Base-by-base conservation (phyloP, 495 filamentous ascomycete species). In the Viridothelium virens region DNA sequence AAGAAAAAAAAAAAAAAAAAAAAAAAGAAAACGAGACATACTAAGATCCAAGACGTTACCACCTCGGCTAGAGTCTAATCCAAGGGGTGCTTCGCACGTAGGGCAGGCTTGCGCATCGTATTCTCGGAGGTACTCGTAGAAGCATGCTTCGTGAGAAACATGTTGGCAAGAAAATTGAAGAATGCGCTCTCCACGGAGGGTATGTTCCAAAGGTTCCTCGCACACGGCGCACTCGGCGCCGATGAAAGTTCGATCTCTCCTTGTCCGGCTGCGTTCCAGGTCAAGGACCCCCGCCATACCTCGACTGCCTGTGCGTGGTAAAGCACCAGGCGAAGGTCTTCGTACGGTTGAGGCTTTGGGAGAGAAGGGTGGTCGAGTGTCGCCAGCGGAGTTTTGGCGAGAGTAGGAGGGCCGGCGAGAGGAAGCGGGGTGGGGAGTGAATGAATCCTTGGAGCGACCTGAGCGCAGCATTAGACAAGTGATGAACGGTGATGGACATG, bases 101-200 rank as follows among this genome's bases (percentile, higher is more conserved):
- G 94, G 94, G 76, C 94, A 99, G 75, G 89, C 92, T 71, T 99
- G 92, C 48, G 90, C 91, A 69, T 99, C 95, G 67, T 90, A 90
- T 75, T 96, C 93, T 67, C 91, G 89, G 70, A 99, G 94, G 73
- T 92, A 97, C 77, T 99, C 95, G 77, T 97, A 99, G 76, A 99
- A 99, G 78, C 94, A 99, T 25, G 95, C 95, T 75, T 97, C 94
- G 73, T 99, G 94, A 16, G 93, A 90, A 41, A 99, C 95, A 75
- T 99, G 94, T 11, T 86, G 83, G 76, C 94, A 99, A 36, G 94
- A 96, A 72, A 99, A 93, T 74, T 97, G 95, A 64, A 99, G 82
- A 63, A 99, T 90, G 66, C 91, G 86, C 78, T 99, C 94, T 62
- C 95, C 95, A 14, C 91, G 90, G 48, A 99, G 81, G 12, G 92